Conservation (phyloP, 257 asterid species). For the Pogostemon cablin region DNA sequence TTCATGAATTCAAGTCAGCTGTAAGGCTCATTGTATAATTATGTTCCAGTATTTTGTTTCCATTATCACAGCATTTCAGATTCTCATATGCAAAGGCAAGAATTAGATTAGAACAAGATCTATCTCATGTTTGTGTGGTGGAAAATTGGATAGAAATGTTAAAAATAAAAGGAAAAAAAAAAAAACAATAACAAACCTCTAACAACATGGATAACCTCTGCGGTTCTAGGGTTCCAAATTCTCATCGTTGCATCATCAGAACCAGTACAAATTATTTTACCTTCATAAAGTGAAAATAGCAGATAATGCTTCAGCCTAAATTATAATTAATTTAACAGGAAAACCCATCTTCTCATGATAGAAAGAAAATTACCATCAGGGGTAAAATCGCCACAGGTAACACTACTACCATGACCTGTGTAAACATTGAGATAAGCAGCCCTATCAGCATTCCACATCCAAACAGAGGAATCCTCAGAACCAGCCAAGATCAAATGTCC, state of each 20-base stretch:
- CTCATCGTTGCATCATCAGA: slow-evolving; percentile 93
- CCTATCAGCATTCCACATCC: slow-evolving; percentile 96
- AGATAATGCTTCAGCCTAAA: slow-evolving; percentile 20
- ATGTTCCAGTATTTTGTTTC: background rate
- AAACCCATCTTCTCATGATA: slow-evolving; percentile 18
- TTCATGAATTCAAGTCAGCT: background rate
- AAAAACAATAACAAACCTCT: slow-evolving; percentile 50
- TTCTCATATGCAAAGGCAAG: background rate
- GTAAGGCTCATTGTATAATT: background rate
- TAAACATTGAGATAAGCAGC: slow-evolving; percentile 58
- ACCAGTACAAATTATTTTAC: slow-evolving; percentile 78
- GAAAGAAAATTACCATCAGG: slow-evolving; percentile 73
- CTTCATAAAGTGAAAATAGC: slow-evolving; percentile 41
- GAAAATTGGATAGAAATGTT: background rate
- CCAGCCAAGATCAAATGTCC: slow-evolving; percentile 90
- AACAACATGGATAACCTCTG: slow-evolving; percentile 66
- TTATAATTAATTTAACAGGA: slow-evolving; percentile 1
- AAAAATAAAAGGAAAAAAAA: slow-evolving; percentile 8
- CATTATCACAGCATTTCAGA: background rate
- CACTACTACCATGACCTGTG: slow-evolving; percentile 71
- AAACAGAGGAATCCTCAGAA: slow-evolving; percentile 80
- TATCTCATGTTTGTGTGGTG: background rate
- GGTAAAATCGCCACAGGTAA: slow-evolving; percentile 90
- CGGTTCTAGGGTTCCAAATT: slow-evolving; percentile 80
- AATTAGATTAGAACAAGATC: slow-evolving; percentile 1